phyloP scores from a whole-genome alignment of 108 stramenopile genomes.

The Skeletonema tropicum region DNA sequence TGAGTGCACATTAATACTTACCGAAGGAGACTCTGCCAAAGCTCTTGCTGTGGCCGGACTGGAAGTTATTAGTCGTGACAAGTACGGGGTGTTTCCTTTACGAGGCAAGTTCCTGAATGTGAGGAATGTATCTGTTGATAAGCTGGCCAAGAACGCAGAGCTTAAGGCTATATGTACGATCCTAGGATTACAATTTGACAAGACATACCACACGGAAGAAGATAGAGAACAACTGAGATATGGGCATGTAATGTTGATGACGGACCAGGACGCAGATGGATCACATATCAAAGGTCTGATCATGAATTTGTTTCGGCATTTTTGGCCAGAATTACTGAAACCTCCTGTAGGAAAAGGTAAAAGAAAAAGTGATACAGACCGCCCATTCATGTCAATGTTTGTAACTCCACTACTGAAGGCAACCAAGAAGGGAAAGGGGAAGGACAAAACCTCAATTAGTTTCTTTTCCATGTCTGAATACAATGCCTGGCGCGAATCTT shows the following conservation, averaged over 20 bases:
- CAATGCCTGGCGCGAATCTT: conserved; percentile 70
- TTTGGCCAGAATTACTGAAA: conserved; percentile 88
- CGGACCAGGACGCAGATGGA: conserved; percentile 93
- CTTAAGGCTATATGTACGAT: conserved; percentile 83
- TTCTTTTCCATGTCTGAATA: conserved; percentile 91
- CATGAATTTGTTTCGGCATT: conserved; percentile 90
- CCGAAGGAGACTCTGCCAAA: conserved; percentile 99
- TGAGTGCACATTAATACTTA: conserved; percentile 95
- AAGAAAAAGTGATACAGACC: conserved; percentile 13
- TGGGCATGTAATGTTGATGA: conserved; percentile 93
- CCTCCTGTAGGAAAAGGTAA: conserved; percentile 48
- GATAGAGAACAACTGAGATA: conserved; percentile 82
- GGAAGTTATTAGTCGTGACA: conserved; percentile 94
- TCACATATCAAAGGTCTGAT: conserved; percentile 95
- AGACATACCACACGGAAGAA: conserved; percentile 71
- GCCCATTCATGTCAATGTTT: conserved; percentile 85
- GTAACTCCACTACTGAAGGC: conserved; percentile 92
- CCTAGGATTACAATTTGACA: conserved; percentile 88
- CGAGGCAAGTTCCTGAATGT: conserved; percentile 99
- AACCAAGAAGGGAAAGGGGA: conserved; percentile 54
- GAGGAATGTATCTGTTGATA: conserved; percentile 82
- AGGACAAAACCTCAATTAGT: conserved; percentile 51
- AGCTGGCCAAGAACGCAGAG: conserved; percentile 95
- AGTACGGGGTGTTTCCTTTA: conserved; percentile 97
- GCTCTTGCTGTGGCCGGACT: conserved; percentile 96